A percentile compares a stretch with the other conserved stretches of the same genome.
These are phyloP conservation scores for Malus asiatica DNA, from an alignment of 306 rosid species.

Conservation along the genomic window DNA sequence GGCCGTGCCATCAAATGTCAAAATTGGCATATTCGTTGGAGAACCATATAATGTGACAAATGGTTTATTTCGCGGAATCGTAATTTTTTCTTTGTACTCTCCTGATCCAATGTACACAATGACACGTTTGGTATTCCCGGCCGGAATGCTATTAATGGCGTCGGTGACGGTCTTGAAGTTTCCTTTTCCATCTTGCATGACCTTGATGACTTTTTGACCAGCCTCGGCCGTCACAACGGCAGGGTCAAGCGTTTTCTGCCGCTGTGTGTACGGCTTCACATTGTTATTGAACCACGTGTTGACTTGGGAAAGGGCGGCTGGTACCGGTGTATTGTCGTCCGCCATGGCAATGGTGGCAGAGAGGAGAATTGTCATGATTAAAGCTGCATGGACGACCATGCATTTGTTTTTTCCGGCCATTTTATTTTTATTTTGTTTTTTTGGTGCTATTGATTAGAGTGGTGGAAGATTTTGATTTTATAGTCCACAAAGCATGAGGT, in stretches of 20 bases:
- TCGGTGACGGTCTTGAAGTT: slow-evolving; percentile 37
- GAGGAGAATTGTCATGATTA: slow-evolving; percentile 1
- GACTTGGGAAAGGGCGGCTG: slow-evolving; percentile 16
- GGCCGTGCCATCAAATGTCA: slow-evolving; percentile 38
- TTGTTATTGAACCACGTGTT: slow-evolving; percentile 31
- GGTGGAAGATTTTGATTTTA: neutral
- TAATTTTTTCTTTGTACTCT: slow-evolving; percentile 46
- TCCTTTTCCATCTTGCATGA: slow-evolving; percentile 40
- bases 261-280: neutral
- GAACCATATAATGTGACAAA: slow-evolving; percentile 40
- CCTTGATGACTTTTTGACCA: slow-evolving; percentile 24
- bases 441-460: neutral
- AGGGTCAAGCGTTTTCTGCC: slow-evolving; percentile 27
- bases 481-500: neutral
- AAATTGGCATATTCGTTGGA: slow-evolving; percentile 24
- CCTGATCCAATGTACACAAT: slow-evolving; percentile 47
- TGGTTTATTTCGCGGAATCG: slow-evolving; percentile 29
- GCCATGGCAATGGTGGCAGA: slow-evolving; percentile 3
- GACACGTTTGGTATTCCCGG: slow-evolving; percentile 35
- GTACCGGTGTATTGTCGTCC: slow-evolving; percentile 13
- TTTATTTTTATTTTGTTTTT: neutral
- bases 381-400: neutral
- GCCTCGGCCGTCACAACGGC: slow-evolving; percentile 37
- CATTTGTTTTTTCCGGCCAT: slow-evolving; percentile 24
- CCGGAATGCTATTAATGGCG: slow-evolving; percentile 48